Evolutionary conservation across 2,329 filamentous ascomycete species (phyloP), one percentile per base, ranked within the genome.

Genomic region (Nemania sp.): DNA sequence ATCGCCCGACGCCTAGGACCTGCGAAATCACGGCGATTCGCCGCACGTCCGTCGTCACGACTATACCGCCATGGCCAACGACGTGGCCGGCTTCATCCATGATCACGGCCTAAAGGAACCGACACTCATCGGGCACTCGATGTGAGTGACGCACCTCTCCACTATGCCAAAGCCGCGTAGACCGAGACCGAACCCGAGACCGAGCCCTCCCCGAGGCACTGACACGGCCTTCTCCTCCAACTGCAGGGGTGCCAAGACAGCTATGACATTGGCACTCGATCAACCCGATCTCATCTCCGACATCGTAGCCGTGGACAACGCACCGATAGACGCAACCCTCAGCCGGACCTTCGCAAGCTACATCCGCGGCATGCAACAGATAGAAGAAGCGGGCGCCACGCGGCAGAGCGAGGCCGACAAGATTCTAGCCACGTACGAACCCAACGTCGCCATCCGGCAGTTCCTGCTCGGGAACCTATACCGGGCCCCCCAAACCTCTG

Each of bases 11-110:
- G 13, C 18, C 20, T 54, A 92, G 90, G 94, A 98, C 74, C 84
- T 97, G 17, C 87, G 94, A 68, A 98, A 98, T 73, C 94, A 98
- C 79, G 94, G 94, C 70, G 89, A 96, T 40, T 96, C 92, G 1
- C 90, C 92, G 1, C 93, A 97, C 76, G 75, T 87, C 53, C 78
- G 81, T 0, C 80, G 80, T 1, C 95, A 98, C 75, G 89, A 94
- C 77, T 98, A 98, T 75, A 75, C 77, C 1, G 83, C 86, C 46
- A 92, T 98, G 84, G 91, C 94, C 4, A 84, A 88, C 66, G 94
- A 98, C 69, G 87, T 97, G 11, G 86, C 88, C 56, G 80, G 83
- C 46, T 98, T 98, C 74, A 88, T 98, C 57, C 69, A 81, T 5
- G 78, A 90, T 56, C 89, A 96, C 74, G 79, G 81, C 3, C 78